A percentile compares a stretch with the other conserved stretches of the same genome.
Conservation (phyloP, 1,284 basidiomycete species). For the Retiboletus flavoniger region DNA sequence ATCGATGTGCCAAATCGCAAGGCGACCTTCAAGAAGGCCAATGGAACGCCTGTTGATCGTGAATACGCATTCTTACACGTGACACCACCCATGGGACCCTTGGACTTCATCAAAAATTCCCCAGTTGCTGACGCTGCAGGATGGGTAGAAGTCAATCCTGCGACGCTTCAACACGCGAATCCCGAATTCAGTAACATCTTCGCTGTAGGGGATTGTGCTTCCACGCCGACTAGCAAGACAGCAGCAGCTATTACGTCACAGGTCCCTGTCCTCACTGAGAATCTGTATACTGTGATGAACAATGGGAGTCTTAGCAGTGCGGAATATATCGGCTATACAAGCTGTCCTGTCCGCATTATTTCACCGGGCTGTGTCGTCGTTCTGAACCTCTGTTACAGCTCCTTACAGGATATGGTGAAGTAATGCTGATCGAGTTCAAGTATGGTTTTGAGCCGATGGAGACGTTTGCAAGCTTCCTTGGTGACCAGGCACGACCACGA, state of each 20-base stretch:
- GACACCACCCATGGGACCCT: conserved; percentile 88
- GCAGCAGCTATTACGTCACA: conserved; percentile 92
- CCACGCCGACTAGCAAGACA: conserved; percentile 93
- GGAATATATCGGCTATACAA: conserved; percentile 81
- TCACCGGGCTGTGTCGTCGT: not conserved
- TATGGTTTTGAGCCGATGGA: conserved; percentile 88
- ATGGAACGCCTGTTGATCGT: conserved; percentile 64
- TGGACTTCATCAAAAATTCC: conserved; percentile 78
- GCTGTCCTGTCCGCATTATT: conserved; percentile 64
- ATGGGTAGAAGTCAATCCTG: conserved; percentile 85
- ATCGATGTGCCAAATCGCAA: conserved; percentile 68
- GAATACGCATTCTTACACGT: conserved; percentile 88
- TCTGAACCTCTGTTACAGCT: conserved; percentile 46
- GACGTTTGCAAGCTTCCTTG: conserved; percentile 67
- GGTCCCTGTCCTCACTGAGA: conserved; percentile 90
- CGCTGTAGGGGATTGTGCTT: conserved; percentile 87
- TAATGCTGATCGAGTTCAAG: conserved; percentile 89
- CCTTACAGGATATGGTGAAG: conserved; percentile 80
- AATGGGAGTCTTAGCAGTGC: conserved; percentile 69
- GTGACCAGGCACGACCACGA: conserved; percentile 69
- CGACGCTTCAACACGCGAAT: conserved; percentile 82
- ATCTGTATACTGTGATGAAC: conserved; percentile 74
- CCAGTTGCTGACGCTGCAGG: conserved; percentile 79
- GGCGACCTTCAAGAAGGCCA: conserved; percentile 81
- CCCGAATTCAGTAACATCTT: conserved; percentile 82